Base-by-base conservation (phyloP, 495 filamentous ascomycete genomes). In the Annulohypoxylon nitens region DNA sequence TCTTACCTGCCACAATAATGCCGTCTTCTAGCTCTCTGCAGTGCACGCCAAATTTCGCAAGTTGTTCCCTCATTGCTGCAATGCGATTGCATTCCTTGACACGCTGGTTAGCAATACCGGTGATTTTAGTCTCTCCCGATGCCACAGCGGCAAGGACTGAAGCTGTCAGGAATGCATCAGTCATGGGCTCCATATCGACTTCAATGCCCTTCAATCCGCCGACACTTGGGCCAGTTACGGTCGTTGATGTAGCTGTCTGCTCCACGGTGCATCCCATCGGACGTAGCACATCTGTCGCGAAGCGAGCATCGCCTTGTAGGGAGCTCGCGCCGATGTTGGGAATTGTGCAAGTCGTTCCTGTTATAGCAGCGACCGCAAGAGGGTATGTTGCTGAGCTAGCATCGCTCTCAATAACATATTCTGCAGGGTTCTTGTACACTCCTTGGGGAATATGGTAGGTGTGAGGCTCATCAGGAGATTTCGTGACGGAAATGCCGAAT, bases 81-180 rank as follows among this genome's bases (percentile, higher is more conserved):
- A 99, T 98, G 30, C 96, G 92, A 80, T 99, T 97, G 84, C 96
- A 99, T 80, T 99, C 96, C 80, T 99, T 99, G 69, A 98, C 94
- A 69, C 95, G 89, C 79, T 99, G 96, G 78, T 99, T 99, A n/a
- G 96, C 95, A 80, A 99, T 99, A 53, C 96, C 96, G 23, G 89
- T 90, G 63, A 99, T 98, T 59, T 88, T 88, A 14, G 93, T 98
- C 0, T 93, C 93, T 0, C 91, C 90, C 12, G 87, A 90, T n/a
- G 95, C 94, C 47, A 96, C 93, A 57, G 96, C 96, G 14, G 94
- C 97, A 59, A 99, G 89, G 34, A 97, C 93, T 11, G 93, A 95
- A 16, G 96, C 96, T 26, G 93, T 97, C 33, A 99, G 84, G 87
- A 99, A 99, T 60, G 96, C 96, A 84, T 99, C 96, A 0, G 96